Percentiles rank a stretch among this genome's conserved stretches.
Conservation (phyloP, 2,329 filamentous ascomycete species). For the Colletotrichum ledebouriae region DNA sequence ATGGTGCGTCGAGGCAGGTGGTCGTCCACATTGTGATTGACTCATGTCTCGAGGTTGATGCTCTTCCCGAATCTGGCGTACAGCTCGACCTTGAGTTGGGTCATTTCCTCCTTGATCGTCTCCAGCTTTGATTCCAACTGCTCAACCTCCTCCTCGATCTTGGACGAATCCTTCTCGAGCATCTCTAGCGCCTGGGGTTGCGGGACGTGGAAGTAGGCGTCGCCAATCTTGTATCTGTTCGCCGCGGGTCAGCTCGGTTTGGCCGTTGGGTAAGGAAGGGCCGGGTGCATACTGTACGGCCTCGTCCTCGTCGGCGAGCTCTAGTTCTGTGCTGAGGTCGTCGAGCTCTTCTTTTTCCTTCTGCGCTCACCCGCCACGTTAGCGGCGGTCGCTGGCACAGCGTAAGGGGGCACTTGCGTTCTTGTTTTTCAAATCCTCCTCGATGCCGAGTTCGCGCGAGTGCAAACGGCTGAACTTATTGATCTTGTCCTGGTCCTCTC, state of each 20-base stretch:
- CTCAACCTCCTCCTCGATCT: slow-evolving; percentile 82
- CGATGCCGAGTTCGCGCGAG: slow-evolving; percentile 82
- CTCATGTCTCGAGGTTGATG: slow-evolving; percentile 93
- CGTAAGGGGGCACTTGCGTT: slow-evolving; percentile 69
- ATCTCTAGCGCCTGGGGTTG: slow-evolving; percentile 89
- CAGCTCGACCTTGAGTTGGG: slow-evolving; percentile 87
- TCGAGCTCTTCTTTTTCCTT: slow-evolving; percentile 99
- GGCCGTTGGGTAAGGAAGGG: not conserved
- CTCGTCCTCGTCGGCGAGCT: slow-evolving; percentile 95
- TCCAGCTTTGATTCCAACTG: slow-evolving; percentile 82
- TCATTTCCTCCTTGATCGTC: slow-evolving; percentile 86
- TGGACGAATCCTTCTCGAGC: slow-evolving; percentile 77
- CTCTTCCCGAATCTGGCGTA: slow-evolving; percentile 96
- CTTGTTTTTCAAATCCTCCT: slow-evolving; percentile 85
- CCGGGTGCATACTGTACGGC: slow-evolving; percentile 77
- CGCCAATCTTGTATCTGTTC: slow-evolving; percentile 92
- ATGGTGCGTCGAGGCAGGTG: slow-evolving; percentile 6
- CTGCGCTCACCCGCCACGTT: slow-evolving; percentile 60
- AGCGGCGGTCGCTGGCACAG: slow-evolving; percentile 18
- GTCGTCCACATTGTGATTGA: slow-evolving; percentile 23
- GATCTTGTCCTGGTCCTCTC: slow-evolving; percentile 99
- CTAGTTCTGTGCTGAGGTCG: slow-evolving; percentile 90
- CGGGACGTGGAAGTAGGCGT: slow-evolving; percentile 91
- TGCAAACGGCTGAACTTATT: slow-evolving; percentile 97
- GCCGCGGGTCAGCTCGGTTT: slow-evolving; percentile 8